Evolutionary conservation across 163 green algal genomes (phyloP).

Genomic region (Trebouxia gelatinosa): DNA sequence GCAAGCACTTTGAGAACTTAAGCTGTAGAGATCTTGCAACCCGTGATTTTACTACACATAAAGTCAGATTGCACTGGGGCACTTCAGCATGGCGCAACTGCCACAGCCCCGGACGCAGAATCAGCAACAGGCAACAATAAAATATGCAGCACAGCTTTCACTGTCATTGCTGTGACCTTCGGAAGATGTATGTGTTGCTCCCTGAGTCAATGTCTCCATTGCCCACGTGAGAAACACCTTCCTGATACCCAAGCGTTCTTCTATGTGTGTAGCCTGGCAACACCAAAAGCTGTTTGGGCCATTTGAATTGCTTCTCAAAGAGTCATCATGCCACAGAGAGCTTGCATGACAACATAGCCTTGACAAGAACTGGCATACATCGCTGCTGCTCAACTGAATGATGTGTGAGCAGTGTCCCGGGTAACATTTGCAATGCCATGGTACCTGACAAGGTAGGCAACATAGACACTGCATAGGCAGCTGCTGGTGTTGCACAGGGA

Average conservation of each 20-base stretch:
- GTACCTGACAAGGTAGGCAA: too few relatives aligned
- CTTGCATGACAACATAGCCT: not conserved
- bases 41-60: too few relatives aligned
- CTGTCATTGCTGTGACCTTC: too few relatives aligned
- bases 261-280: constrained; percentile 23
- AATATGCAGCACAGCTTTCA: too few relatives aligned
- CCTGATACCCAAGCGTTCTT: constrained; percentile 17
- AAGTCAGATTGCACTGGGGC: too few relatives aligned
- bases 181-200: constrained; percentile 25
- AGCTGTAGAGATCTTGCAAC: too few relatives aligned
- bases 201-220: constrained; percentile 25
- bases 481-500: not conserved
- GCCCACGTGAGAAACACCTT: constrained; percentile 1
- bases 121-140: too few relatives aligned
- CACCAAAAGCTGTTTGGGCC: not conserved
- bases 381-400: not conserved
- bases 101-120: too few relatives aligned
- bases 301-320: not conserved
- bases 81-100: too few relatives aligned
- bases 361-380: not conserved
- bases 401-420: not conserved
- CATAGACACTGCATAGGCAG: too few relatives aligned
- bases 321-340: too few relatives aligned
- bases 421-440: not conserved
- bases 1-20: too few relatives aligned